Conservation (phyloP, 73 alveolate species). For the Blepharisma japonicum region DNA sequence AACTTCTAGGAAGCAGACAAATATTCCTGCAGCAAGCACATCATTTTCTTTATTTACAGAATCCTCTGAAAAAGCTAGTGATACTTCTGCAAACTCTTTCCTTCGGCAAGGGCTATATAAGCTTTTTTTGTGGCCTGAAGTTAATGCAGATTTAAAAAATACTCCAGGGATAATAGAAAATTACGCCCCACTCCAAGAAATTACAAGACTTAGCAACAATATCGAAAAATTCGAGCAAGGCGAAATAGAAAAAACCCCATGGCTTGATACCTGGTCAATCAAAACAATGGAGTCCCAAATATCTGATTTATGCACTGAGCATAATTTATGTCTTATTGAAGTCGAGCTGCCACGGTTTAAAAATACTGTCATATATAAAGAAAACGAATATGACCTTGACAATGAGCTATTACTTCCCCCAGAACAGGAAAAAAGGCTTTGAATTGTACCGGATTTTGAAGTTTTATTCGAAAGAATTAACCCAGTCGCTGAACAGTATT, state of each 20-base stretch:
- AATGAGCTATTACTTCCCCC: not conserved
- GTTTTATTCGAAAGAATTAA: conserved; percentile 60
- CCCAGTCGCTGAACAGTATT: conserved; percentile 84
- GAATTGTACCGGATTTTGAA: conserved; percentile 40
- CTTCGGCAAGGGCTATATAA: conserved; percentile 28
- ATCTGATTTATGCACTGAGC: conserved; percentile 25
- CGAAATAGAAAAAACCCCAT: conserved; percentile 20
- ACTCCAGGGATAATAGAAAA: conserved; percentile 5
- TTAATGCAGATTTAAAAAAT: not conserved
- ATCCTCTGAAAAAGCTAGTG: not conserved
- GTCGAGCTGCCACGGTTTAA: conserved; percentile 38
- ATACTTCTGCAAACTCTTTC: not conserved
- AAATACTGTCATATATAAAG: conserved; percentile 35
- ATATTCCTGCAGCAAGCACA: not conserved
- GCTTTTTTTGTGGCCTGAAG: not conserved
- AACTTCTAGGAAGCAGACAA: not conserved
- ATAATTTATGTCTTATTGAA: conserved; percentile 32
- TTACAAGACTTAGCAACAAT: not conserved
- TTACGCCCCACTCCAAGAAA: not conserved
- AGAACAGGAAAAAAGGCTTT: not conserved
- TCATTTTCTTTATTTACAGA: conserved; percentile 1
- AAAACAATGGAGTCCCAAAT: conserved; percentile 26
- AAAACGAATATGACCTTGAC: conserved; percentile 13
- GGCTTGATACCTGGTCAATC: conserved; percentile 29
- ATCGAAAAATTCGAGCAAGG: conserved; percentile 6